A percentile compares a stretch with the other conserved stretches of the same genome.
Conservation (phyloP, 2,329 filamentous ascomycete genomes). For the Bisporella sp. region DNA sequence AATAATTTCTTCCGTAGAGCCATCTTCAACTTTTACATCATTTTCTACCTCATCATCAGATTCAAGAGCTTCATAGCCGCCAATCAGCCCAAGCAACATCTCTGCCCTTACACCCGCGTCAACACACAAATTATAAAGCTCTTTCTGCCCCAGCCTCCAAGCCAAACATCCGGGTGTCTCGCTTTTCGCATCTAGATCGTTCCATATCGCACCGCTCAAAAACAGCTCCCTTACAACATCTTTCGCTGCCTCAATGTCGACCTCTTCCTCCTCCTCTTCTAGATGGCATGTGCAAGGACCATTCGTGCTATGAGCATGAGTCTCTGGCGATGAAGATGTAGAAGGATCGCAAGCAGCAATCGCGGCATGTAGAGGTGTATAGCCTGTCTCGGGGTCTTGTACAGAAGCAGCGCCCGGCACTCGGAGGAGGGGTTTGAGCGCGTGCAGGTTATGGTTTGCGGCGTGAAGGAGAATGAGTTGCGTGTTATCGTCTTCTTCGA, state of each 20-base stretch:
- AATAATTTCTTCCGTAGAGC: constrained; percentile 14
- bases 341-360: constrained; percentile 59
- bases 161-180: constrained; percentile 93
- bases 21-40: constrained; percentile 31
- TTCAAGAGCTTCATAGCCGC: constrained; percentile 69
- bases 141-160: constrained; percentile 55
- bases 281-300: no score
- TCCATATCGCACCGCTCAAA: constrained; percentile 91
- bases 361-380: constrained; percentile 82
- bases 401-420: constrained; percentile 54
- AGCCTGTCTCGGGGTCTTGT: constrained; percentile 78
- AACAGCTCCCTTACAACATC: constrained; percentile 71
- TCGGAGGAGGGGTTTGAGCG: constrained; percentile 26
- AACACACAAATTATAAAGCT: constrained; percentile 76
- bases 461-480: constrained; percentile 61
- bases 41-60: constrained; percentile 40
- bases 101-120: constrained; percentile 89
- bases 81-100: constrained; percentile 73
- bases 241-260: constrained; percentile 50
- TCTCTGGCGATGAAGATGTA: not conserved
- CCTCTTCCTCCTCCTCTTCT: constrained; percentile 24
- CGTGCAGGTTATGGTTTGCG: constrained; percentile 46
- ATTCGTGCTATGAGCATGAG: no score
- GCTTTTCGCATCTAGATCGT: constrained; percentile 77
- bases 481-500: constrained; percentile 23